Base-by-base conservation (phyloP, 2,329 filamentous ascomycete species). In the Shiraia bambusicola region DNA sequence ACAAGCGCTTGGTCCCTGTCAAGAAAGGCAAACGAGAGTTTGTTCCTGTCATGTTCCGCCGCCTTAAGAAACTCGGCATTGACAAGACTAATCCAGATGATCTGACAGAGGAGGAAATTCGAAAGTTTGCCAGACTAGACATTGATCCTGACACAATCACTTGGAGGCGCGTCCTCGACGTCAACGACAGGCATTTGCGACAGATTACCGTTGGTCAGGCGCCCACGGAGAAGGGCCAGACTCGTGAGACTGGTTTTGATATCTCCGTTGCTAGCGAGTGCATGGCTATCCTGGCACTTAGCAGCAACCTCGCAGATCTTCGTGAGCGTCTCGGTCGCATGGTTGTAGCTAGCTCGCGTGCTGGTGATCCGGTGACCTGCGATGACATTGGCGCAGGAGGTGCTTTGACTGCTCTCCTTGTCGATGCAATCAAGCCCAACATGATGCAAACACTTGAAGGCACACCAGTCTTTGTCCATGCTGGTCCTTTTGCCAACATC, bases 381-480 rank as follows among this genome's bases (percentile, higher is more conserved):
- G 93, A 98, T 65, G 93, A 98, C 64, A 83, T 98, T 60, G 93
- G 93, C 55, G 88, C 85, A 14, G 91, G 91, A 40, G 93, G 93
- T 59, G 93, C 93, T 36, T 76, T 98, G 52, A 90, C 93, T 30
- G 92, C 91, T 22, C 77, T 98, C 60, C 96, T 98, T 88, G 93
- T 87, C 74, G 93, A 98, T 71, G 91, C 93, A 42, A 95, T 97
- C 74, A 98, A 98, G 78, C 93, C 93, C 45, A 98, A 96, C 73
- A 76, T 98, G 52, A 97, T 98, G 93, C 93, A 98, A 72, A 95
- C 89, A 22, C 77, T 98, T 38, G 93, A 98, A 69, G 93, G 93
- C 19, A 98, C 93, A 6, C 93, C 93, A 0, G 93, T 97, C 2
- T 94, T 98, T 64, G 93, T 98, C 11, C 93, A 98, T 64, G 93